Evolutionary conservation across 345 rosid genomes (phyloP), one percentile per base, ranked within the genome.

Genomic region (Eucalyptus leucophloia): DNA sequence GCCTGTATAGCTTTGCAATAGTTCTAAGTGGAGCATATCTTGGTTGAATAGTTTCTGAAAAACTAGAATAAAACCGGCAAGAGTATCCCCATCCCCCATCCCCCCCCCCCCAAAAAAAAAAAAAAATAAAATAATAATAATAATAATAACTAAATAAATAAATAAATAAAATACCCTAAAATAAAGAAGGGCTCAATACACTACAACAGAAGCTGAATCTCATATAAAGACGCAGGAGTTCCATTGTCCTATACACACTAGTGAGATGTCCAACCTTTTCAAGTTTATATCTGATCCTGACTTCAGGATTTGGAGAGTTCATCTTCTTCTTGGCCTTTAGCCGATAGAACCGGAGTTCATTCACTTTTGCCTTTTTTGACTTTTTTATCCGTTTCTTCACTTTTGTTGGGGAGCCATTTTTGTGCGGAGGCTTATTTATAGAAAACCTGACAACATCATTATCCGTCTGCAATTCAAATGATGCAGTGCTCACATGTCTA

Each of bases 261-360:
- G 85, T 77, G 47, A 77, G 47, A 77, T 12, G 32, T 62, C 91
- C 58, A 89, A 96, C 99, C 99, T 96, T 98, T 87, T 95, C 98
- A 49, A 96, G 98, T 93, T 96, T 98, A 90, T 98, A 98, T 88
- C 95, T 92, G 87, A 98, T 97, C 93, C 99, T 92, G 87, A 98
- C 98, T 95, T 96, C 98, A 30, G 99, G 99, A 88, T 96, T 97
- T 21, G 97, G 97, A 81, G 99, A 97, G 92, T 97, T 98, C 93
- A 95, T 98, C 97, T 96, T 95, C 97, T 94, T 98, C 91, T 96
- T 97, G 72, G 99, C 98, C 95, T 95, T 96, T 24, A 97, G 93
- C 87, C 98, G 96, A 87, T 95, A 97, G 67, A 96, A 95, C 88
- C 95, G 93, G 81, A 98, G 95, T 91, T 98, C 99, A 60, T 98